These are phyloP conservation scores for Fusarium dlaminii DNA, from an alignment of 2,329 filamentous ascomycete genomes.

Conservation along the genomic window DNA sequence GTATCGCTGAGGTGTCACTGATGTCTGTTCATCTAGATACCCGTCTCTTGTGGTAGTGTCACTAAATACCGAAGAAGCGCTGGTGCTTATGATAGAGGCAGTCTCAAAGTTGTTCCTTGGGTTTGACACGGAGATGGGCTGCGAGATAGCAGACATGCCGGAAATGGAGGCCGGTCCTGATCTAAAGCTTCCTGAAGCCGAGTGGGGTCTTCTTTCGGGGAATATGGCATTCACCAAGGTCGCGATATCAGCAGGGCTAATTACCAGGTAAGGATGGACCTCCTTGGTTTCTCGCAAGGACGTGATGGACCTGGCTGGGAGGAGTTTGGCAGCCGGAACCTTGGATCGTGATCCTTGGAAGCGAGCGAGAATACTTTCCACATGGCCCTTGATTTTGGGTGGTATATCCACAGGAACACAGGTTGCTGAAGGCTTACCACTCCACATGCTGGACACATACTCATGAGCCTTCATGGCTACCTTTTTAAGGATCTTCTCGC, in stretches of 20 bases:
- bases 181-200: constrained; percentile 68
- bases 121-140: constrained; percentile 70
- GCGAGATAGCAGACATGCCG: constrained; percentile 75
- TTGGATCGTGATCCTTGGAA: constrained; percentile 66
- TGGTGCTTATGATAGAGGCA: constrained; percentile 76
- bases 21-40: constrained; percentile 64
- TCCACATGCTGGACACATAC: constrained; percentile 82
- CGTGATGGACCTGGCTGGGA: constrained; percentile 76
- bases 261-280: constrained; percentile 80
- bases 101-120: constrained; percentile 69
- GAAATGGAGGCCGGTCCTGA: constrained; percentile 74
- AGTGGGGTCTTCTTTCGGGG: constrained; percentile 75
- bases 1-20: constrained; percentile 61
- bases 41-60: constrained; percentile 75
- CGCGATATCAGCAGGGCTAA: constrained; percentile 81
- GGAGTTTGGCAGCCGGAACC: constrained; percentile 64
- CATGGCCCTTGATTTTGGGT: constrained; percentile 70
- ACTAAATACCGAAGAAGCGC: constrained; percentile 76
- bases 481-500: constrained; percentile 82
- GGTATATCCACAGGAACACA: constrained; percentile 59
- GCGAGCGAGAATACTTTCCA: constrained; percentile 75
- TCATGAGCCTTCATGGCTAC: constrained; percentile 83
- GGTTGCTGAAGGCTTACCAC: constrained; percentile 68
- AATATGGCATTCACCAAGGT: constrained; percentile 86
- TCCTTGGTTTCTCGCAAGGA: constrained; percentile 80